Evolutionary conservation across 176 grass and related monocot genomes (phyloP), one percentile per base, ranked within the genome.

Genomic region (Oryza australiensis): DNA sequence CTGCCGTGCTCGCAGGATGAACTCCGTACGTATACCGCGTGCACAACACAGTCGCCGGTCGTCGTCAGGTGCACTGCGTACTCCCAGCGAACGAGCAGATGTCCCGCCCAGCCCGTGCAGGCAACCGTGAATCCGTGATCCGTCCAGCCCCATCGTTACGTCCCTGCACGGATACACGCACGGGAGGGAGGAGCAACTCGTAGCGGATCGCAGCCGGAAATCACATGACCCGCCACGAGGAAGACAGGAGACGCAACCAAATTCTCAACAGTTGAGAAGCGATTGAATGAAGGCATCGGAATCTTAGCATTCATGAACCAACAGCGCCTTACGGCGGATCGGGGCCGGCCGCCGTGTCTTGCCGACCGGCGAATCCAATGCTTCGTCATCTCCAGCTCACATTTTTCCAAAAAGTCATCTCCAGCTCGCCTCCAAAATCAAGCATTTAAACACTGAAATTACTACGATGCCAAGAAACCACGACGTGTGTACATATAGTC

Each of bases 241-340:
- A 23, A 34, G 46, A 1, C 20, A 32, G 20, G 0, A n/a, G 41
- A 68, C 12, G 24, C 49, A 20, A 22, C 8, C 22, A 35, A 66
- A 23, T 53, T 33, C 18, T 3, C 12, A 34, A 23, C 68, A 40
- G 79, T 27, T 70, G 82, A 66, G 26, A 72, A 72, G 26, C 66
- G 51, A 81, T 66, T 86, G 55, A 72, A 72, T 66, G 55, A 9
- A 18, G 9, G 55, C 2, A 41, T 41, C 40, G 49, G 72, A 35
- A 57, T 66, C 82, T 53, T 20, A 12, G 74, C 88, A 89, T 82
- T 62, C 60, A 90, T 68, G 73, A 63, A 15, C 42, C 77, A 20
- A 78, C 82, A 72, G 13, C 42, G 37, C 20, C 46, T 13, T 13
- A 13, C 62, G 48, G 38, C 59, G 34, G 60, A 37, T 18, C 49